A percentile compares a stretch with the other conserved stretches of the same genome.
These are phyloP conservation scores for Oemleria cerasiformis DNA, from an alignment of 306 rosid species.

Conservation along the genomic window DNA sequence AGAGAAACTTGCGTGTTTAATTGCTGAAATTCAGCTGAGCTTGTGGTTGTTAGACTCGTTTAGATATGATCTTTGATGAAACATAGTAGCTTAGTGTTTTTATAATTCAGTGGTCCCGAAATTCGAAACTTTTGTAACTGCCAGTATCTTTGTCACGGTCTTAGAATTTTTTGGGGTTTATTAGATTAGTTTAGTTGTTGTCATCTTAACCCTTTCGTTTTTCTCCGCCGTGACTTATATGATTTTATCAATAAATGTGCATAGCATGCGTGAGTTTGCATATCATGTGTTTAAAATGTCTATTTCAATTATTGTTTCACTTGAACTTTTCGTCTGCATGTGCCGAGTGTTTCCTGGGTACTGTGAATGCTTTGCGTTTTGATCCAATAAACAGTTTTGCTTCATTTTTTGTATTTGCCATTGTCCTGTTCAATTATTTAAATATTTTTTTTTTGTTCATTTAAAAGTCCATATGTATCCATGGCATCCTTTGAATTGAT, in stretches of 20 bases:
- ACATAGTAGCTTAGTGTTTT: slow-evolving; percentile 10
- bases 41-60: slow-evolving; percentile 15
- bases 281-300: slow-evolving; percentile 7
- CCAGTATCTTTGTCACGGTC: slow-evolving; percentile 19
- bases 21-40: slow-evolving; percentile 25
- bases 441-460: background rate
- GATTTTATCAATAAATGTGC: slow-evolving; percentile 1
- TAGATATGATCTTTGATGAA: slow-evolving; percentile 33
- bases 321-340: background rate
- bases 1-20: slow-evolving; percentile 3
- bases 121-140: slow-evolving; percentile 34
- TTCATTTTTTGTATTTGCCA: background rate
- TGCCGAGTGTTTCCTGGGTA: slow-evolving; percentile 1
- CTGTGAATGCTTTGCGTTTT: background rate
- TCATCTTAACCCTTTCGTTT: background rate
- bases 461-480: background rate
- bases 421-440: background rate
- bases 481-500: background rate
- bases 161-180: slow-evolving; percentile 32
- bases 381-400: background rate
- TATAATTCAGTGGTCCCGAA: slow-evolving; percentile 29
- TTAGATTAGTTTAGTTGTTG: slow-evolving; percentile 24
- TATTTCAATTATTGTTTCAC: background rate
- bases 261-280: slow-evolving; percentile 5
- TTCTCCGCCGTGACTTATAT: background rate